These are phyloP conservation scores for Fusarium oxysporum DNA, from an alignment of 2,329 filamentous ascomycete species.

Conservation along the genomic window DNA sequence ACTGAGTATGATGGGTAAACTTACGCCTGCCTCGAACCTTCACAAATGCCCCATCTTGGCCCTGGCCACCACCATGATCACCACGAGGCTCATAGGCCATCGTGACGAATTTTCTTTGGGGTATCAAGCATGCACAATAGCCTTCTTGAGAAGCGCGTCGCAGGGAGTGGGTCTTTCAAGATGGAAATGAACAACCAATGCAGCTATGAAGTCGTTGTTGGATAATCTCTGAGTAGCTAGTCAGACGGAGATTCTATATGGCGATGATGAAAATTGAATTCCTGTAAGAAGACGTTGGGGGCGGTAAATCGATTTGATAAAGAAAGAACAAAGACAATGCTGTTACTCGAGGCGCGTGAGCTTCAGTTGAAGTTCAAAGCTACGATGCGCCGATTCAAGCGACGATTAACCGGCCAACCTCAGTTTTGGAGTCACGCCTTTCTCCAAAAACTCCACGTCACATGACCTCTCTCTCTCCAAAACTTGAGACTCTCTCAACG, in stretches of 20 bases:
- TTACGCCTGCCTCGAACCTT: slow-evolving; percentile 65
- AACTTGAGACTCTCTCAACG: slow-evolving; percentile 34
- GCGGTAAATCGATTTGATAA: slow-evolving; percentile 2
- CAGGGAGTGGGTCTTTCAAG: slow-evolving; percentile 22
- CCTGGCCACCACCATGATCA: slow-evolving; percentile 58
- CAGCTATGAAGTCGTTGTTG: neutral
- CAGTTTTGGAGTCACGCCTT: slow-evolving; percentile 13
- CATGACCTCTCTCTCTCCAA: slow-evolving; percentile 12
- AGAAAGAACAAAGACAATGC: slow-evolving; percentile 25
- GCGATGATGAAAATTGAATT: neutral
- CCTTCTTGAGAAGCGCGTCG: slow-evolving; percentile 36
- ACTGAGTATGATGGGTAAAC: slow-evolving; percentile 45
- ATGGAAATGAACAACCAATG: slow-evolving; percentile 6
- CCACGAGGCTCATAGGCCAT: slow-evolving; percentile 68
- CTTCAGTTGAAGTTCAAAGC: slow-evolving; percentile 33
- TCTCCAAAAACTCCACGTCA: neutral
- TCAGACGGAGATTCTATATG: neutral
- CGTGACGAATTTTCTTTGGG: slow-evolving; percentile 40
- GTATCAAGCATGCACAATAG: slow-evolving; percentile 42
- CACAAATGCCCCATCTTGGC: slow-evolving; percentile 58
- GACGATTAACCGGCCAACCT: slow-evolving; percentile 33
- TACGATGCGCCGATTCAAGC: slow-evolving; percentile 28
- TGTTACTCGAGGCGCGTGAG: slow-evolving; percentile 31
- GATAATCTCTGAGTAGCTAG: neutral
- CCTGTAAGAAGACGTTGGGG: neutral